Evolutionary conservation across 768 basidiomycete species (phyloP).

Genomic region (Leccinellum luteum): DNA sequence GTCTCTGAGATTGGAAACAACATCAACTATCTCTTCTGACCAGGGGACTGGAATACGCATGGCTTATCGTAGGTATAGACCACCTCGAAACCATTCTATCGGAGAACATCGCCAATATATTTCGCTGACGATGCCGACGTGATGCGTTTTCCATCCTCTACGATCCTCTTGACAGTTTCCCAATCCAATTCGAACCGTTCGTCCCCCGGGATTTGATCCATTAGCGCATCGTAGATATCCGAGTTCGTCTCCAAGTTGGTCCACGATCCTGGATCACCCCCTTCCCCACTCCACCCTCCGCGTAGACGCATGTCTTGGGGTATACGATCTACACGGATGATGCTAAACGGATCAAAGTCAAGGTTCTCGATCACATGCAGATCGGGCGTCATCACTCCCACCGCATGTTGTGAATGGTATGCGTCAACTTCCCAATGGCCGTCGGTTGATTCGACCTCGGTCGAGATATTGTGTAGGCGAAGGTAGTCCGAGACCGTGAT

Average conservation of each 20-base stretch:
- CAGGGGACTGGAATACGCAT: not conserved
- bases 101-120: conserved; percentile 32
- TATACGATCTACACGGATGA: not conserved
- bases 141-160: conserved; percentile 22
- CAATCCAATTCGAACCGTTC: not conserved
- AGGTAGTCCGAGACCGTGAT: conserved; percentile 42
- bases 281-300: not conserved
- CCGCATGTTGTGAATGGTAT: conserved; percentile 29
- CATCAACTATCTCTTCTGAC: not conserved
- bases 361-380: not conserved
- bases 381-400: not conserved
- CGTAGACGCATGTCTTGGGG: not conserved
- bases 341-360: not conserved
- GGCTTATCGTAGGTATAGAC: conserved; percentile 36
- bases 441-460: conserved; percentile 32
- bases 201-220: not conserved
- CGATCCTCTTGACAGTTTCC: conserved; percentile 13
- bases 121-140: conserved; percentile 23
- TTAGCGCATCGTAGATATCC: not conserved
- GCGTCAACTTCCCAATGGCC: conserved; percentile 37
- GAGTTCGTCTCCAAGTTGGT: not conserved
- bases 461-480: conserved; percentile 36
- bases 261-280: not conserved
- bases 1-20: not conserved
- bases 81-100: conserved; percentile 39